Evolutionary conservation across 257 asterid genomes (phyloP), one percentile per base, ranked within the genome.

Genomic region (Scutellaria barbata): DNA sequence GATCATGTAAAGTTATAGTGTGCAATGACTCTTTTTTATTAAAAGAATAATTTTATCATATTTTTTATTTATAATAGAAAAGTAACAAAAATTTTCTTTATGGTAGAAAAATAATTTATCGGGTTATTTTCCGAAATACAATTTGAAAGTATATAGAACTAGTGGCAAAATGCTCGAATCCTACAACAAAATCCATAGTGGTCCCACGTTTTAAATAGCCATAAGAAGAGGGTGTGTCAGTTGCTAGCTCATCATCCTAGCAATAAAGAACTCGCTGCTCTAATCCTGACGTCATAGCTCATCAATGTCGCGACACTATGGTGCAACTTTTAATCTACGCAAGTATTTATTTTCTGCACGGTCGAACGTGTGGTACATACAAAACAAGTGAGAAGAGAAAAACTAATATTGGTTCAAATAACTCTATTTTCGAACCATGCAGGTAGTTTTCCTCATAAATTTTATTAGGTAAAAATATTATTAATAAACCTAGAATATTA

Each of bases 381-480:
- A 25, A 22, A 22, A 10, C 41, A 39, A 53, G n/a, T 22, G 37
- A 7, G 18, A 11, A 39, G 30, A 12, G 5, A 4, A 22, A 20
- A 14, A 41, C 6, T 9, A 43, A 40, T 12, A 7, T 56, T 13
- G 58, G 48, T 60, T 47, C 7, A 71, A 33, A 43, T 16, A 67
- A 63, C 18, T 71, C 63, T 14, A 30, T 63, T 35, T 47, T 47
- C 54, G 72, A 46, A 60, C 16, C 48, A 18, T 54, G 63, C 73
- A 54, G 69, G 81, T 76, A 54, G 81, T 64, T 68, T 45, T 25
- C 72, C 72, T 76, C 82, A 79, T 82, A 73, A 82, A 76, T 66
- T 2, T 40, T 33, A 72, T 76, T 76, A 82, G 82, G 80, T 82
- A 62, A 65, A 66, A 62, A 8, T 66, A 73, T 80, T 58, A 74